phyloP scores from a whole-genome alignment of 2,329 filamentous ascomycete species.

The Calonectria pteridis region DNA sequence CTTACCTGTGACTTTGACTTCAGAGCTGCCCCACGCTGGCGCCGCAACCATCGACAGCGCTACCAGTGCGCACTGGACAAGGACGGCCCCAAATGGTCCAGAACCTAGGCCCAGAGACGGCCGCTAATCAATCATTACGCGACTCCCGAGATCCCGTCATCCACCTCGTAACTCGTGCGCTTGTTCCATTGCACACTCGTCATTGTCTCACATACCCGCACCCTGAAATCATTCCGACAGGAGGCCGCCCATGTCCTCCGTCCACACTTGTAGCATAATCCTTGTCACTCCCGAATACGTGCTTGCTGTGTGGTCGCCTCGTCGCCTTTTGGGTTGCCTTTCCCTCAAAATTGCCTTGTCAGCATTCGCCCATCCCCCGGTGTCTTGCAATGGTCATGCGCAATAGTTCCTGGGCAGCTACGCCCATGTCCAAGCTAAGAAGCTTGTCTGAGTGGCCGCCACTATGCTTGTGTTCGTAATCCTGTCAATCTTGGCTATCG shows the following conservation, averaged over 20 bases:
- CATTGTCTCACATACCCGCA: constrained; percentile 8
- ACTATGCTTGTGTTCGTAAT: background rate
- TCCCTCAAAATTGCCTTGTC: background rate
- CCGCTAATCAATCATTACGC: background rate
- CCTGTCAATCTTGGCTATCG: background rate
- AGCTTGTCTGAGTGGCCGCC: background rate
- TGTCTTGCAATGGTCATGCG: background rate
- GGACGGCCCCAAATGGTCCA: constrained; percentile 13
- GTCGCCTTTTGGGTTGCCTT: constrained; percentile 10
- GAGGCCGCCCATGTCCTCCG: constrained; percentile 6
- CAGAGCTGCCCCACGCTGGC: constrained; percentile 20
- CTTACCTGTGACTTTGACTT: constrained; percentile 6
- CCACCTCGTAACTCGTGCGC: background rate
- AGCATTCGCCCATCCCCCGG: background rate
- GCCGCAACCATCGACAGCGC: constrained; percentile 1
- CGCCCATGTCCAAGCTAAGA: background rate
- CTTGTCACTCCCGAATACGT: background rate
- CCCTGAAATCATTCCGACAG: background rate
- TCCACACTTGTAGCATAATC: background rate
- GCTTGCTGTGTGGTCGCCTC: constrained; percentile 7
- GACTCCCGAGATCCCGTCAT: constrained; percentile 7
- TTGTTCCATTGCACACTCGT: background rate
- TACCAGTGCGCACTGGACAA: constrained; percentile 1
- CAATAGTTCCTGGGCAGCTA: background rate
- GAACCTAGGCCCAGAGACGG: constrained; percentile 6